These are phyloP conservation scores for button mushroom (Agaricus bisporus) DNA, from an alignment of 768 basidiomycete species.

Conservation along the genomic window DNA sequence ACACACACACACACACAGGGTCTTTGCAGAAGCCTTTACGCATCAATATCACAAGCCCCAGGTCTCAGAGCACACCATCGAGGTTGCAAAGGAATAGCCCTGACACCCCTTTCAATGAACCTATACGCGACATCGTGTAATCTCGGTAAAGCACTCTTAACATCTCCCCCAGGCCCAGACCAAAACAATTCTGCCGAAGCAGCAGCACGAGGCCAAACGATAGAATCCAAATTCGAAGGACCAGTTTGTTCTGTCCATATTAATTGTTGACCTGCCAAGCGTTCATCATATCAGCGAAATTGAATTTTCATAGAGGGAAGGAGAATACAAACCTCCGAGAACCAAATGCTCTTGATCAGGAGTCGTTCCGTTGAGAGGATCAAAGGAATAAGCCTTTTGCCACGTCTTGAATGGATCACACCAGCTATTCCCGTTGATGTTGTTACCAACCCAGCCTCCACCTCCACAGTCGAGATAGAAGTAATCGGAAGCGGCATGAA, in stretches of 20 bases:
- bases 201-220: constrained; percentile 69
- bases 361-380: constrained; percentile 57
- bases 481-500: constrained; percentile 69
- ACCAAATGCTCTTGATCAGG: constrained; percentile 44
- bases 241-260: constrained; percentile 74
- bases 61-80: constrained; percentile 68
- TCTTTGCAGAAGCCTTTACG: constrained; percentile 17
- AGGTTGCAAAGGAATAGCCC: constrained; percentile 60
- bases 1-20: no score
- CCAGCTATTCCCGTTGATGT: constrained; percentile 51
- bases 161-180: constrained; percentile 49
- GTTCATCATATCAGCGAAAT: neutral
- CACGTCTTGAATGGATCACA: constrained; percentile 79
- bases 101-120: constrained; percentile 54
- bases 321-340: constrained; percentile 50
- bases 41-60: constrained; percentile 44
- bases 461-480: constrained; percentile 81
- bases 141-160: constrained; percentile 50
- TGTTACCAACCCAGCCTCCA: constrained; percentile 62
- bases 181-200: constrained; percentile 71
- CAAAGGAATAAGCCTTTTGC: constrained; percentile 46
- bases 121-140: constrained; percentile 63
- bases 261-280: constrained; percentile 45
- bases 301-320: neutral
- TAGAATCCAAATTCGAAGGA: constrained; percentile 58